A percentile compares a stretch with the other conserved stretches of the same genome.
Conservation (phyloP, 225 moss, liverwort and hornwort genomes). For the Pseudisothecium myosuroides region DNA sequence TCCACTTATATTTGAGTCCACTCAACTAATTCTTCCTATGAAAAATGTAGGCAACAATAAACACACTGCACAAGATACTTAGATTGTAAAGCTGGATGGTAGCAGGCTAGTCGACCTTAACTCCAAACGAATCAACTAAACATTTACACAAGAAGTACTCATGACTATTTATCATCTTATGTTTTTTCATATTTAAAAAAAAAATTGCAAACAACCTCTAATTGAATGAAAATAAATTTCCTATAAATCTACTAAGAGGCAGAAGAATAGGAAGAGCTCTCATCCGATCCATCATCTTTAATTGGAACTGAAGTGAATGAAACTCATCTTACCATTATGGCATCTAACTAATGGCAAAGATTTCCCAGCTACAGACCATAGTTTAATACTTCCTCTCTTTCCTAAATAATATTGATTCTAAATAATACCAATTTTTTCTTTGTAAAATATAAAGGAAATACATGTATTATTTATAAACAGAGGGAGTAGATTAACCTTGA, state of each 20-base stretch:
- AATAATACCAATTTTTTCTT: too few relatives aligned
- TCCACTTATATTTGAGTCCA: too few relatives aligned
- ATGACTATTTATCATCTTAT: neutral
- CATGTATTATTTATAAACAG: too few relatives aligned
- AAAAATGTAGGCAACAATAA: neutral
- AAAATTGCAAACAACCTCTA: neutral
- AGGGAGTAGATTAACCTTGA: neutral
- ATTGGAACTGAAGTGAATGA: neutral
- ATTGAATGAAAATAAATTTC: neutral
- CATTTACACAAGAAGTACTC: neutral
- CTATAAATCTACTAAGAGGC: accelerated
- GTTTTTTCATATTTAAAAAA: neutral
- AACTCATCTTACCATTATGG: neutral
- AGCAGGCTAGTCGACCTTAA: neutral
- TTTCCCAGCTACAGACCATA: neutral
- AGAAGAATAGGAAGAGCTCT: neutral
- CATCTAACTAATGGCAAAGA: neutral
- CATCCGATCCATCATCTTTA: neutral
- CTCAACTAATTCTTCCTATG: neutral
- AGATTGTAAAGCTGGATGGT: neutral
- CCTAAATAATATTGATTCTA: too few relatives aligned
- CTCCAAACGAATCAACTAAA: neutral
- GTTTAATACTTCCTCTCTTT: too few relatives aligned
- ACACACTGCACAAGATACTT: too few relatives aligned
- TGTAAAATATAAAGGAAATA: too few relatives aligned